These are phyloP conservation scores for Phaeosphaeriaceae sp. DNA, from an alignment of 2,329 filamentous ascomycete species.

Conservation along the genomic window DNA sequence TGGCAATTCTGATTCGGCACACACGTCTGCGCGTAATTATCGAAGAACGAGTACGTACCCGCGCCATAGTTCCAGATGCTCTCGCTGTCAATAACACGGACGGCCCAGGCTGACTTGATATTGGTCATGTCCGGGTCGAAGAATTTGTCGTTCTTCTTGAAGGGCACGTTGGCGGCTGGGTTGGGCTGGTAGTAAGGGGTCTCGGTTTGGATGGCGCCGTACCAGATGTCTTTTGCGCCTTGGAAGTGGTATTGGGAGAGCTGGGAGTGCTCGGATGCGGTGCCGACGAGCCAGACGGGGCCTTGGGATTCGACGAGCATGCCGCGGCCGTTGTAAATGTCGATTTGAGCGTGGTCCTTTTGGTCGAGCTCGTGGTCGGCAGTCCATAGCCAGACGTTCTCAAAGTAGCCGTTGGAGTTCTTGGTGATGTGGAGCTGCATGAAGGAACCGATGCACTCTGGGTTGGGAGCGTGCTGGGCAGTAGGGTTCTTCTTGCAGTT, in stretches of 20 bases:
- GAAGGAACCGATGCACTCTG: conserved; percentile 76
- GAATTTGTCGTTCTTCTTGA: conserved; percentile 54
- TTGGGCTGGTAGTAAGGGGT: conserved; percentile 75
- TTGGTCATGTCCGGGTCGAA: conserved; percentile 53
- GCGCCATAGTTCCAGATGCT: conserved; percentile 55
- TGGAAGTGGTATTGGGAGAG: conserved; percentile 75
- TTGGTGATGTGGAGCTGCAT: conserved; percentile 64
- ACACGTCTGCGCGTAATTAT: conserved; percentile 62
- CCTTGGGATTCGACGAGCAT: conserved; percentile 79
- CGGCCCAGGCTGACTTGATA: conserved; percentile 54
- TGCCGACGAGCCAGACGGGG: conserved; percentile 76
- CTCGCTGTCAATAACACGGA: conserved; percentile 49
- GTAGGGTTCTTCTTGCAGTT: conserved; percentile 79
- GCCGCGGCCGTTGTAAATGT: conserved; percentile 86
- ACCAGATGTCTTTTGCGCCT: conserved; percentile 66
- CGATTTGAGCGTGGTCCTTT: conserved; percentile 73
- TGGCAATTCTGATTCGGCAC: conserved; percentile 58
- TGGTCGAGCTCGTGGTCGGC: conserved; percentile 88
- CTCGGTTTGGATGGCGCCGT: conserved; percentile 71
- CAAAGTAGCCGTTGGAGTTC: conserved; percentile 72
- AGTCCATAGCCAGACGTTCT: conserved; percentile 92
- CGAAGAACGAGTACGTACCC: conserved; percentile 66
- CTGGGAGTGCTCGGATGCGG: conserved; percentile 68
- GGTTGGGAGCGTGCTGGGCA: conserved; percentile 64
- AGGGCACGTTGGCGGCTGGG: conserved; percentile 65